Conservation (phyloP, 257 asterid species). For the Lantana camara region DNA sequence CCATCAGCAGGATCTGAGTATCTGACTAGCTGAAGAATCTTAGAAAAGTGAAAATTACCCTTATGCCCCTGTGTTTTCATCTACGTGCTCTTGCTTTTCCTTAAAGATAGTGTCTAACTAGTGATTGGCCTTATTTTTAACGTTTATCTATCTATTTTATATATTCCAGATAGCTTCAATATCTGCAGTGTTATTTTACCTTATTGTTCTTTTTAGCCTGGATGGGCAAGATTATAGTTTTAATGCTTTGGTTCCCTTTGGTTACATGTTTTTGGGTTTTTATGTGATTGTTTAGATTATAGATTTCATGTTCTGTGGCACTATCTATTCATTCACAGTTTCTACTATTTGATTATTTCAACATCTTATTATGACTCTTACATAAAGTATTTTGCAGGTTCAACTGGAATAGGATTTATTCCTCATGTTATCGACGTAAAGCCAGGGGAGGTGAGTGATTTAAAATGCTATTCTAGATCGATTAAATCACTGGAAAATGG, state of each 20-base stretch:
- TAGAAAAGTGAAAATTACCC: conserved; percentile 27
- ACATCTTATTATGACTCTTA: conserved; percentile 7
- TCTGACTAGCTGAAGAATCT: conserved; percentile 28
- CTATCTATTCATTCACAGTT: background rate
- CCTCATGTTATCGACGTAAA: conserved; percentile 50
- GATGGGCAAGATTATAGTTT: conserved; percentile 12
- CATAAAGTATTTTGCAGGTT: conserved; percentile 45
- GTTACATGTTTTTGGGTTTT: background rate
- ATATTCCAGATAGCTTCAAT: background rate
- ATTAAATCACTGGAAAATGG: background rate
- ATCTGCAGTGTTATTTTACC: conserved; percentile 1
- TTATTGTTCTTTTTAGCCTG: background rate
- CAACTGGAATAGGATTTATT: conserved; percentile 48
- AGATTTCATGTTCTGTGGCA: conserved; percentile 3
- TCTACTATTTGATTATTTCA: background rate
- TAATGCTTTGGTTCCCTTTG: conserved; percentile 14
- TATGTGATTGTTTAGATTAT: conserved; percentile 1
- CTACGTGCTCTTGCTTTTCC: conserved; percentile 5
- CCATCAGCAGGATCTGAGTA: conserved; percentile 29
- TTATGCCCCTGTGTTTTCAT: conserved; percentile 34
- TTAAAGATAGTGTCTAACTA: conserved; percentile 14
- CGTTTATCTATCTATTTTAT: conserved; percentile 6
- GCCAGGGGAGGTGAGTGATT: conserved; percentile 52
- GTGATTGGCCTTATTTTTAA: background rate
- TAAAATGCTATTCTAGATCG: background rate